Evolutionary conservation across 345 rosid species (phyloP), one percentile per base, ranked within the genome.

Genomic region (Citropsis articulata): DNA sequence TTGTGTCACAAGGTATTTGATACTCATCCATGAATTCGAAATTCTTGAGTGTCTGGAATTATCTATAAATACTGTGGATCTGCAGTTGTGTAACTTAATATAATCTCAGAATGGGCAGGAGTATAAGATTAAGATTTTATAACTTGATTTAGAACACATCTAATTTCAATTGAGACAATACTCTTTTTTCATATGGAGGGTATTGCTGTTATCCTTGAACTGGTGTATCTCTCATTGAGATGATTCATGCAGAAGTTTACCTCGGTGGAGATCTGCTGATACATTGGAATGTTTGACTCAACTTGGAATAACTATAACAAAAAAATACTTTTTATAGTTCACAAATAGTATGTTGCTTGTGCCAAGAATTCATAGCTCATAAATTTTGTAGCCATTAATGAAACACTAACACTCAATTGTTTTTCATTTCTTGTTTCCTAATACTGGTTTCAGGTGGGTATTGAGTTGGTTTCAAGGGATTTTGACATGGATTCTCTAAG

Each of bases 381-480:
- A 40, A 38, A 27, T 69, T 62, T 22, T 60, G 56, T 45, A 67
- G 28, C 22, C 68, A 14, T 66, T 60, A 35, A 38, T 65, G 62
- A 40, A 80, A 50, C 69, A 77, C 31, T 69, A 71, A 48, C 55
- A 69, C 76, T 78, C 22, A 75, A 45, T 40, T 18, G 27, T 62
- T 62, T 74, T 40, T 9, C 50, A 31, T 73, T 28, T 73, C 61
- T 75, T 25, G 67, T 59, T 55, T 69, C 6, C 38, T 9, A 66
- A 27, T 55, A 18, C 64, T 33, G 64, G 27, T 75, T 79, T 73
- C 84, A 96, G 99, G 97, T 94, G 81, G 99, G 99, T 66, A 85
- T 96, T 83, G 99, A 96, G 88, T 85, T 96, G 89, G 95, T 92
- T 73, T 92, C 98, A 13, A 90, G 95, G 88, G 97, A 96, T 86